Percentiles rank a stretch among this genome's conserved stretches.
Evolutionary conservation across 2,329 filamentous ascomycete genomes (phyloP).

Genomic region (Sordariomycetes sp.): DNA sequence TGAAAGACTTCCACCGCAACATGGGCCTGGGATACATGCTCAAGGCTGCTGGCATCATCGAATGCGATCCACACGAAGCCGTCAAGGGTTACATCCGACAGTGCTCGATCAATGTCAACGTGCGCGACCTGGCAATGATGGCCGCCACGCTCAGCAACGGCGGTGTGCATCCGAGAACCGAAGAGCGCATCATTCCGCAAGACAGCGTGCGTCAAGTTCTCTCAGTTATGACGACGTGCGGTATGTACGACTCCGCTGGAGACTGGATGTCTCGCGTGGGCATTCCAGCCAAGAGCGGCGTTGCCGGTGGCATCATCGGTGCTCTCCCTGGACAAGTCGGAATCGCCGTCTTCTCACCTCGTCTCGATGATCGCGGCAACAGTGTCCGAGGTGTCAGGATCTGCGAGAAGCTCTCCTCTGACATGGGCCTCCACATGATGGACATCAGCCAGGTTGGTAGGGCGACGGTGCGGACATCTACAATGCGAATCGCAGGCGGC

Average conservation of each 20-base stretch:
- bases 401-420: conserved; percentile 18
- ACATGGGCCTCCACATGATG: conserved; percentile 26
- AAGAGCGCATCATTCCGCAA: conserved; percentile 23
- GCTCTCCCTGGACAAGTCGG: conserved; percentile 21
- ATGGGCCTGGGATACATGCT: conserved; percentile 29
- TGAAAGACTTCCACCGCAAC: conserved; percentile 21
- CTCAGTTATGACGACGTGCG: conserved; percentile 30
- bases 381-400: conserved; percentile 21
- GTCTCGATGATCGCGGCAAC: conserved; percentile 20
- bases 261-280: conserved; percentile 28
- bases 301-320: conserved; percentile 21
- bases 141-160: conserved; percentile 26
- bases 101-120: conserved; percentile 30
- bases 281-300: conserved; percentile 27
- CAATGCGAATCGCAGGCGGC: conserved; percentile 18
- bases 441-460: conserved; percentile 20
- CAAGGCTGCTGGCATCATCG: conserved; percentile 27
- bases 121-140: conserved; percentile 28
- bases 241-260: conserved; percentile 30
- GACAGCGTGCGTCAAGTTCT: conserved; percentile 26
- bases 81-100: conserved; percentile 29
- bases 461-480: conserved; percentile 17
- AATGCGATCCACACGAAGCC: conserved; percentile 20
- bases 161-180: conserved; percentile 22
- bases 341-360: conserved; percentile 20